These are phyloP conservation scores for Clonostachys solani DNA, from an alignment of 2,329 filamentous ascomycete genomes.

Conservation along the genomic window DNA sequence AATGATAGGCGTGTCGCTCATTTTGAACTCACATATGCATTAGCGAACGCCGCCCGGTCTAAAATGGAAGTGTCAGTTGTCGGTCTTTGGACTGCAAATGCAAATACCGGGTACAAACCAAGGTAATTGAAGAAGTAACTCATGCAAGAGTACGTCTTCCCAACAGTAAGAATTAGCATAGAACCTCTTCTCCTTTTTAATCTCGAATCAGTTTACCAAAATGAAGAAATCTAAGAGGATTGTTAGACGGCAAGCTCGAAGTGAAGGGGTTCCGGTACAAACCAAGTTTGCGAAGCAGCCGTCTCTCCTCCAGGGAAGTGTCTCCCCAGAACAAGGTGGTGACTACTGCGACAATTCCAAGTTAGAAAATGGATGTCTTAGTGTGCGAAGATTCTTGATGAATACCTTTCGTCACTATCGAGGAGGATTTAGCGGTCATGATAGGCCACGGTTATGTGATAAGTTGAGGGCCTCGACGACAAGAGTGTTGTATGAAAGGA, in stretches of 20 bases:
- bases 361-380: too few species aligned
- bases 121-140: constrained; percentile 32
- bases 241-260: not conserved
- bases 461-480: too few species aligned
- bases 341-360: too few species aligned
- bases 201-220: constrained; percentile 5
- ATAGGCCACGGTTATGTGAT: too few species aligned
- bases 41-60: constrained; percentile 18
- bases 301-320: not conserved
- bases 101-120: not conserved
- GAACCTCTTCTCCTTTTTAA: not conserved
- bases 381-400: too few species aligned
- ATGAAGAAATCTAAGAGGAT: constrained; percentile 19
- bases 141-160: constrained; percentile 23
- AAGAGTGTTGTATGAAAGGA: too few species aligned
- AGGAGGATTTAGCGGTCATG: too few species aligned
- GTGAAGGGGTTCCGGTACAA: not conserved
- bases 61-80: not conserved
- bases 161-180: not conserved
- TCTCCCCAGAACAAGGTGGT: too few species aligned
- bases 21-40: not conserved
- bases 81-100: not conserved
- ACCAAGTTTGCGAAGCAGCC: not conserved
- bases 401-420: too few species aligned
- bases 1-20: not conserved